Conservation (phyloP, 805 yeast genomes). For the Saturnispora mendoncae region DNA sequence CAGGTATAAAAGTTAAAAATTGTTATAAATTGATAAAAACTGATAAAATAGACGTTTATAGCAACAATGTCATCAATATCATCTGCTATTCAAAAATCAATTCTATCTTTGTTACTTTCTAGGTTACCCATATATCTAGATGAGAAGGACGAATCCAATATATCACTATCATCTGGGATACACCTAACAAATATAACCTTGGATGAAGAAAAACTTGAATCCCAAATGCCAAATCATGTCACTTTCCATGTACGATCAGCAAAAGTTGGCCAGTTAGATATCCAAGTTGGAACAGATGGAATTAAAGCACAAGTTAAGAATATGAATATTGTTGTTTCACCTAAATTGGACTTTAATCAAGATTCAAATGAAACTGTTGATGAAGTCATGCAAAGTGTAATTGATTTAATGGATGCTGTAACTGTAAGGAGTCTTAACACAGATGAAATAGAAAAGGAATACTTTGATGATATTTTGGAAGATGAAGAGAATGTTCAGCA, state of each 20-base stretch:
- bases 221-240: slow-evolving; percentile 10
- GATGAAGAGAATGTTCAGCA: slow-evolving; percentile 18
- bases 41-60: too few species aligned
- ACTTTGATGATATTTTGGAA: slow-evolving; percentile 22
- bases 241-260: slow-evolving; percentile 13
- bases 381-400: slow-evolving; percentile 57
- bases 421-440: slow-evolving; percentile 24
- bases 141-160: slow-evolving; percentile 9
- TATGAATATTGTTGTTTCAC: slow-evolving; percentile 9
- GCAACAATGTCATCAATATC: slow-evolving; percentile 13
- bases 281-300: slow-evolving; percentile 10
- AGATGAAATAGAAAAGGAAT: neutral
- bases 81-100: slow-evolving; percentile 11
- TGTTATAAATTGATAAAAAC: too few species aligned
- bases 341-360: slow-evolving; percentile 5
- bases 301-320: slow-evolving; percentile 7
- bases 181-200: slow-evolving; percentile 11
- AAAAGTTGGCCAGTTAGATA: slow-evolving; percentile 9
- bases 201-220: slow-evolving; percentile 14
- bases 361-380: slow-evolving; percentile 40
- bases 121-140: slow-evolving; percentile 14
- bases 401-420: slow-evolving; percentile 34
- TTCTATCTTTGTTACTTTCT: slow-evolving; percentile 12
- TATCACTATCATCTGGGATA: slow-evolving; percentile 8
- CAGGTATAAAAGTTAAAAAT: too few species aligned